Percentiles rank a stretch among this genome's conserved stretches.
phyloP scores from a whole-genome alignment of 78 protist genomes.

The Dictyostelium citrinum region DNA sequence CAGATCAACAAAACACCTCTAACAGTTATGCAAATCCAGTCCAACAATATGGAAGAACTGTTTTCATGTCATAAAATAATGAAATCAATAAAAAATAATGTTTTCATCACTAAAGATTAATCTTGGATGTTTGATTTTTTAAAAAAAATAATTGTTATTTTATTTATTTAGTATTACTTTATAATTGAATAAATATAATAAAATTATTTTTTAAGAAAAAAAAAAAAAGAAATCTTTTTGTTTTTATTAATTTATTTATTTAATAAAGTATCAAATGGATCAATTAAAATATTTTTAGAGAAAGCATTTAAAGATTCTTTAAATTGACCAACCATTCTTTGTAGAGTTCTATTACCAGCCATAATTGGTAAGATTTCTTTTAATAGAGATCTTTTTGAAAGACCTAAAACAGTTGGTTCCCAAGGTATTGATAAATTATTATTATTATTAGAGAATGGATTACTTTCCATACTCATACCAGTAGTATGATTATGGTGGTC shows the following conservation, averaged over 20 bases:
- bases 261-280: slow-evolving; percentile 13
- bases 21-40: no score
- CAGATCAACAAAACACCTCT: no score
- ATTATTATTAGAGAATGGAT: not conserved
- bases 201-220: no score
- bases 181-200: no score
- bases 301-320: slow-evolving; percentile 41
- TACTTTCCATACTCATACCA: not conserved
- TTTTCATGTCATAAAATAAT: no score
- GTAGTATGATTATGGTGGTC: not conserved
- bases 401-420: slow-evolving; percentile 27
- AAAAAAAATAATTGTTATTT: no score
- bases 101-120: no score
- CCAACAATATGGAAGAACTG: no score
- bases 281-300: not conserved
- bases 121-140: no score
- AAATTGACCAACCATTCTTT: slow-evolving; percentile 64
- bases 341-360: slow-evolving; percentile 39
- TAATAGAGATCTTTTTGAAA: slow-evolving; percentile 5
- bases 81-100: no score
- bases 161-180: no score
- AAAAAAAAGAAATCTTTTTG: no score
- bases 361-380: slow-evolving; percentile 47
- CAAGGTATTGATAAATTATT: not conserved
- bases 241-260: not conserved